A percentile compares a stretch with the other conserved stretches of the same genome.
phyloP scores from a whole-genome alignment of 495 filamentous ascomycete genomes.

The Daldinia vernicosa region DNA sequence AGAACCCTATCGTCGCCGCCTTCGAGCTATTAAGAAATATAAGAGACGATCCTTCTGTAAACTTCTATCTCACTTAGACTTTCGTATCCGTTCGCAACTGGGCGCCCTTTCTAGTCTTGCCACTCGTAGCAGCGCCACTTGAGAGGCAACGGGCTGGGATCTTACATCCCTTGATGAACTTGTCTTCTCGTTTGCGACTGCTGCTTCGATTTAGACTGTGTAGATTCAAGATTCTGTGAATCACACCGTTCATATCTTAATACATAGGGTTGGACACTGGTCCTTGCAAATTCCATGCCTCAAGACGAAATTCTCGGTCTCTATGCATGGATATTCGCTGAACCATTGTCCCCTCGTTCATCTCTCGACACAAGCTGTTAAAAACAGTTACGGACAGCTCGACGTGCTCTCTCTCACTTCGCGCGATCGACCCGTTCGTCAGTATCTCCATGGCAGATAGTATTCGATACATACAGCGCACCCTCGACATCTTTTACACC shows the following conservation, averaged over 20 bases:
- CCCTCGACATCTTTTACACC: constrained; percentile 16
- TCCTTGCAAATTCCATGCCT: constrained; percentile 31
- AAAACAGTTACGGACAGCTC: constrained; percentile 16
- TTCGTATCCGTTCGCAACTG: background rate
- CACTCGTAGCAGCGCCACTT: background rate
- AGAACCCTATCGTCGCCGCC: background rate
- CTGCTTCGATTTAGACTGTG: background rate
- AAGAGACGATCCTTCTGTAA: background rate
- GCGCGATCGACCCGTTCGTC: constrained; percentile 14
- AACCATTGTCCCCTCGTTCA: constrained; percentile 20
- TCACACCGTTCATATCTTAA: background rate
- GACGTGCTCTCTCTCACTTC: constrained; percentile 14
- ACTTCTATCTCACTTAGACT: background rate
- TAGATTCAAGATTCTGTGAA: constrained; percentile 1
- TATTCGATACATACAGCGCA: constrained; percentile 30
- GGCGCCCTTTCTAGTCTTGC: background rate
- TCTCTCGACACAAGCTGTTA: constrained; percentile 20
- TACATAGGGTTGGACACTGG: background rate
- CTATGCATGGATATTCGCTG: constrained; percentile 39
- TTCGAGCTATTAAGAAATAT: background rate
- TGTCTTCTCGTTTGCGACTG: background rate
- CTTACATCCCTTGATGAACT: background rate
- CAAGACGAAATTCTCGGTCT: constrained; percentile 23
- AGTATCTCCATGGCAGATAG: constrained; percentile 37
- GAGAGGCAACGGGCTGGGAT: background rate